Evolutionary conservation across 2,329 filamentous ascomycete species (phyloP).

Genomic region (Penicillium sp.): DNA sequence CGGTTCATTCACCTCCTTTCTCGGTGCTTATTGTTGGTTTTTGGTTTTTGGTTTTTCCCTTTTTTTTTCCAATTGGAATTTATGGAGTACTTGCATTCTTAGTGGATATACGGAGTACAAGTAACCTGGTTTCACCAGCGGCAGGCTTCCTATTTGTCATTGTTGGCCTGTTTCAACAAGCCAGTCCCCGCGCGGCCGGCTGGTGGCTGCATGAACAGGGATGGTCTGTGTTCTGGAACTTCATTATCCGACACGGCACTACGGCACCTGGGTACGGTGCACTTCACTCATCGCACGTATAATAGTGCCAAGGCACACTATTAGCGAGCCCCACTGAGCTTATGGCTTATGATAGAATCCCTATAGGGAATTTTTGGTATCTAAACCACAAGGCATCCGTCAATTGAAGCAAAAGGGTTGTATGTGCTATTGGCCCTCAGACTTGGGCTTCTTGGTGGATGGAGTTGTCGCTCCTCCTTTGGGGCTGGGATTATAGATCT

Average conservation of each 20-base stretch:
- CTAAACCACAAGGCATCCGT: background rate
- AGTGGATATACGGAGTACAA: too few relatives aligned
- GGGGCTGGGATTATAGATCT: constrained; percentile 57
- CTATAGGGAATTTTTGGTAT: background rate
- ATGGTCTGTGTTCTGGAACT: background rate
- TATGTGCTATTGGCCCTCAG: background rate
- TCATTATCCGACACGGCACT: too few relatives aligned
- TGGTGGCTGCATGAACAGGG: constrained; percentile 8
- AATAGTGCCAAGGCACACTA: too few relatives aligned
- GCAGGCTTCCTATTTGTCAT: background rate
- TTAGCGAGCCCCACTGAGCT: too few relatives aligned
- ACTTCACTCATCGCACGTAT: too few relatives aligned
- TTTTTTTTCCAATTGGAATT: background rate
- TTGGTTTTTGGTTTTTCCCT: background rate
- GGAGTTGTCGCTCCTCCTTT: constrained; percentile 12
- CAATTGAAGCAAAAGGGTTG: background rate
- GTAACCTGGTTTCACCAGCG: background rate
- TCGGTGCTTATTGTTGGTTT: too few relatives aligned
- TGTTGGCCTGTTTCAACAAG: background rate
- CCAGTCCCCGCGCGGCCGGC: background rate
- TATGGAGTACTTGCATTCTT: too few relatives aligned
- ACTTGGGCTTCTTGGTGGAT: background rate
- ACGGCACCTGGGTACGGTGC: too few relatives aligned
- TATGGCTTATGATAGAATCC: background rate
- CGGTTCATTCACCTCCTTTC: background rate